Evolutionary conservation across 106 monocot species (phyloP).

Genomic region (Triglochin maritima): DNA sequence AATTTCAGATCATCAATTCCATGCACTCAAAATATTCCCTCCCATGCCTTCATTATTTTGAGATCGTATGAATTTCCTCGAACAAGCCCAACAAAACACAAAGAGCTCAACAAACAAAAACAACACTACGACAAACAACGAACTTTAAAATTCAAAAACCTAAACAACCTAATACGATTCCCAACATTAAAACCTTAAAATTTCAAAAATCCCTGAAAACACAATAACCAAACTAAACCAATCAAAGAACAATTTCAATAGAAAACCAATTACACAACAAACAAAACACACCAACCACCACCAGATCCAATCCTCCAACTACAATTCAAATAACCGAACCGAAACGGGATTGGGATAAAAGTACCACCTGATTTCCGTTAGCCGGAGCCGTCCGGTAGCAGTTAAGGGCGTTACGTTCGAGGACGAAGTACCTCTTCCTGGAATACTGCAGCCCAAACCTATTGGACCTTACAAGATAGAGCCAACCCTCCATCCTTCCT

Average conservation of each 20-base stretch:
- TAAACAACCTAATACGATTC: too few relatives aligned
- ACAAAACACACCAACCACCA: neutral
- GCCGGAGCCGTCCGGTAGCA: slow-evolving; percentile 37
- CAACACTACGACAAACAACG: too few relatives aligned
- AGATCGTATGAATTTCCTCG: too few relatives aligned
- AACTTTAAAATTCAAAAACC: too few relatives aligned
- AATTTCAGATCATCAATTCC: too few relatives aligned
- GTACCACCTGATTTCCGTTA: slow-evolving; percentile 13
- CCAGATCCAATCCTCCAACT: neutral
- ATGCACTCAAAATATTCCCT: too few relatives aligned
- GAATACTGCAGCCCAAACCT: slow-evolving; percentile 44
- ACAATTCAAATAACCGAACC: neutral
- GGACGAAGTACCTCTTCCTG: slow-evolving; percentile 46
- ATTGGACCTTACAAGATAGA: slow-evolving; percentile 53
- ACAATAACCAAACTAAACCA: neutral
- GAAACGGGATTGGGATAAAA: neutral
- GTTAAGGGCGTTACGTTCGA: slow-evolving; percentile 32
- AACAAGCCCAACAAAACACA: too few relatives aligned
- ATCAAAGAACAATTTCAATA: neutral
- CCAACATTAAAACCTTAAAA: neutral
- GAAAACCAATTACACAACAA: too few relatives aligned
- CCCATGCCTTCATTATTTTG: too few relatives aligned
- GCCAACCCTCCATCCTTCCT: slow-evolving; percentile 48
- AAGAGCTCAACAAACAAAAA: too few relatives aligned
- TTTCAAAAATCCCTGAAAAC: neutral